phyloP scores from a whole-genome alignment of 2,329 filamentous ascomycete genomes.

The Monilinia vaccinii-corymbosi region DNA sequence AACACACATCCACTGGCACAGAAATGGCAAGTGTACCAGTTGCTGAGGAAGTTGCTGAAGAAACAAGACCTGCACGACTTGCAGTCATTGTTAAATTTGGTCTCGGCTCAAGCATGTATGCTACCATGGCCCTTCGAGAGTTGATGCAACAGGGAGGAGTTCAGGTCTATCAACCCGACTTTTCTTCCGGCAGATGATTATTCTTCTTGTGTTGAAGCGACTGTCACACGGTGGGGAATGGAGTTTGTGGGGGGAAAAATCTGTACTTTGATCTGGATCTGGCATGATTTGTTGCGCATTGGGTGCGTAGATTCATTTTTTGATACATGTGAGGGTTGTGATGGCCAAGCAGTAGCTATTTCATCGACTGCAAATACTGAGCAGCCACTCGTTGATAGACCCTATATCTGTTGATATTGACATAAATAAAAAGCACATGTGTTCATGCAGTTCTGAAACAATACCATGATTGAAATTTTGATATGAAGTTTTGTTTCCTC shows the following conservation, averaged over 20 bases:
- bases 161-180: conserved; percentile 54
- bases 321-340: background rate
- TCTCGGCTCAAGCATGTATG: conserved; percentile 71
- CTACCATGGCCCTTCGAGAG: conserved; percentile 74
- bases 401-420: background rate
- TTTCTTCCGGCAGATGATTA: conserved; percentile 30
- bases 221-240: background rate
- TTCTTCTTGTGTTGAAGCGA: background rate
- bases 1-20: background rate
- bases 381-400: background rate
- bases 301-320: background rate
- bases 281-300: conserved; percentile 3
- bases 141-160: conserved; percentile 62
- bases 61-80: conserved; percentile 37
- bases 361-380: background rate
- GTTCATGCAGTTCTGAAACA: background rate
- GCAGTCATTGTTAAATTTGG: conserved; percentile 67
- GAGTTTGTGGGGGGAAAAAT: background rate
- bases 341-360: background rate
- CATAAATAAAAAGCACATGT: background rate
- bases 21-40: background rate
- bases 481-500: background rate
- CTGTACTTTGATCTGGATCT: background rate
- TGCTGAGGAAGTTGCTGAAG: background rate
- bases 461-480: background rate